Conservation (phyloP, 2,329 filamentous ascomycete genomes). For the Corinectria fuckeliana region DNA sequence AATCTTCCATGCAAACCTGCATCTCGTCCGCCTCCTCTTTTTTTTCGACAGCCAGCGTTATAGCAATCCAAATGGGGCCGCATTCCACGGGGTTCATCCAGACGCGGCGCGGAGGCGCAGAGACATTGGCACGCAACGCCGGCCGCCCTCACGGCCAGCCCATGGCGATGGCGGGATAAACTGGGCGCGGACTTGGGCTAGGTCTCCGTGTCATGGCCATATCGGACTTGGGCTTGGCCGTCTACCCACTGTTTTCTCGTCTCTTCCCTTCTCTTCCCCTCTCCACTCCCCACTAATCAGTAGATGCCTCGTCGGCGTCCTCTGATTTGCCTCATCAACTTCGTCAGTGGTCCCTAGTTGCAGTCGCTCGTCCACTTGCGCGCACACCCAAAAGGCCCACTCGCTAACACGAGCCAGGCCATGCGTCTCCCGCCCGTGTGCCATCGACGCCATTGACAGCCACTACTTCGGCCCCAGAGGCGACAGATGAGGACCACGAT, state of each 20-base stretch:
- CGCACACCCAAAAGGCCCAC: background rate
- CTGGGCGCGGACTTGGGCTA: constrained; percentile 11
- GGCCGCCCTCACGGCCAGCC: no score
- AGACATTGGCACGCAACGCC: background rate
- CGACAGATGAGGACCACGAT: constrained; percentile 33
- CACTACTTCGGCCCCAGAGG: constrained; percentile 32
- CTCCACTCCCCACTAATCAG: constrained; percentile 19
- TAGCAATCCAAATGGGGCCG: constrained; percentile 28
- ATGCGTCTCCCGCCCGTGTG: constrained; percentile 40
- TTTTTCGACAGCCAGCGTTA: constrained; percentile 31
- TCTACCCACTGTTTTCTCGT: constrained; percentile 17
- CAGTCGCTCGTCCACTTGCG: constrained; percentile 31
- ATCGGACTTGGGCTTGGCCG: constrained; percentile 1
- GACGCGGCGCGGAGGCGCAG: constrained; percentile 6
- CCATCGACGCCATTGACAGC: constrained; percentile 38
- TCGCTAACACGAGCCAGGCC: constrained; percentile 35
- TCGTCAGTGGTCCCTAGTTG: constrained; percentile 12
- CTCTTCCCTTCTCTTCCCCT: constrained; percentile 5
- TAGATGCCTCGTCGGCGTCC: constrained; percentile 16
- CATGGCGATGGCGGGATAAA: constrained; percentile 5
- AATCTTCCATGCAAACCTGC: constrained; percentile 35
- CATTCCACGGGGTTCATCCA: constrained; percentile 31
- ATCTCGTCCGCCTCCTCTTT: constrained; percentile 30
- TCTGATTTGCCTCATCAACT: constrained; percentile 23
- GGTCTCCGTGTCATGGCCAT: constrained; percentile 3